Evolutionary conservation across 177 flowering plant species (phyloP).

Genomic region (Vitis hybrid): DNA sequence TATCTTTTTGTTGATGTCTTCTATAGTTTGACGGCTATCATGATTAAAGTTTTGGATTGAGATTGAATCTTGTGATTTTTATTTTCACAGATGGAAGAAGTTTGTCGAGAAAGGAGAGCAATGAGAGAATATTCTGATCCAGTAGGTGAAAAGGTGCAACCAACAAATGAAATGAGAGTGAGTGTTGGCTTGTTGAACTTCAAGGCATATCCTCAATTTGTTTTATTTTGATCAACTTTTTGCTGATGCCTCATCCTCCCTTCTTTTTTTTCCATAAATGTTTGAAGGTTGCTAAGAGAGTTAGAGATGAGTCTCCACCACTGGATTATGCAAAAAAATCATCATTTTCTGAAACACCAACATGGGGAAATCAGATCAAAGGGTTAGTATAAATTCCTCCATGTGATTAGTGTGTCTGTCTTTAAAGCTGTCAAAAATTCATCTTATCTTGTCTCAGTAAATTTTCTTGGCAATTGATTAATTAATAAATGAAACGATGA

Average conservation of each 20-base stretch:
- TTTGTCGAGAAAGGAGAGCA: constrained; percentile 27
- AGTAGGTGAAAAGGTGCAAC: constrained; percentile 22
- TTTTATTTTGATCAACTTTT: constrained; percentile 5
- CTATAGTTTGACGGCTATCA: neutral
- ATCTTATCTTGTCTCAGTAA: no score
- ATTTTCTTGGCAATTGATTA: neutral
- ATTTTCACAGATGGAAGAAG: constrained; percentile 33
- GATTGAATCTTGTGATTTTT: neutral
- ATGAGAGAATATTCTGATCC: constrained; percentile 22
- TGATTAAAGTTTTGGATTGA: neutral
- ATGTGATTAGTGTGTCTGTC: neutral
- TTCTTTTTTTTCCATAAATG: neutral
- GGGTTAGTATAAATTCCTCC: constrained; percentile 36
- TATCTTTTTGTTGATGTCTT: constrained; percentile 1
- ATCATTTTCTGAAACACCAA: constrained; percentile 18
- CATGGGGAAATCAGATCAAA: constrained; percentile 31
- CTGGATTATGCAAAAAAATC: constrained; percentile 26
- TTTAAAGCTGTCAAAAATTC: no score
- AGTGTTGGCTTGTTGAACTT: constrained; percentile 19
- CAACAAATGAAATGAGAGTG: constrained; percentile 36
- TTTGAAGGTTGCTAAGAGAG: constrained; percentile 36
- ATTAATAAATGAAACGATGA: no score
- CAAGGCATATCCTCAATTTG: neutral
- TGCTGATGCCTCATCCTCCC: no score
- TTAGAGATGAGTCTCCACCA: constrained; percentile 25